These are phyloP conservation scores for Geranium rotundifolium DNA, from an alignment of 345 rosid species.

Conservation along the genomic window DNA sequence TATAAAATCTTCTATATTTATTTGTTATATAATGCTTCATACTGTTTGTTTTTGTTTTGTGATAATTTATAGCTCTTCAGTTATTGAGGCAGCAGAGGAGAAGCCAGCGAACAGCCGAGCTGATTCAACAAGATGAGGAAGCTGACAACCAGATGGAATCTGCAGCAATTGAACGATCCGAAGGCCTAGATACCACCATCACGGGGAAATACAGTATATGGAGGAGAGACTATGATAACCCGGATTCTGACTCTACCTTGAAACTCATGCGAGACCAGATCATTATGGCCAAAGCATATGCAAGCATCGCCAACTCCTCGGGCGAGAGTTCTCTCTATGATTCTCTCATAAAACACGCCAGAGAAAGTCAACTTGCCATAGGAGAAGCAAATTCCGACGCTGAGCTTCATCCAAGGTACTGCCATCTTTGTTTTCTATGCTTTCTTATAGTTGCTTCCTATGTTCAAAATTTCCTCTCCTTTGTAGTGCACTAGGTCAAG, in stretches of 20 bases:
- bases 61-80: slow-evolving; percentile 26
- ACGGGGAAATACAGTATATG: slow-evolving; percentile 75
- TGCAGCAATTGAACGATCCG: slow-evolving; percentile 50
- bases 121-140: slow-evolving; percentile 48
- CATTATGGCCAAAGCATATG: slow-evolving; percentile 90
- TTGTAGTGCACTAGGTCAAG: slow-evolving; percentile 71
- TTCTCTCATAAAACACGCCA: slow-evolving; percentile 45
- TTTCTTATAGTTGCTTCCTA: background rate
- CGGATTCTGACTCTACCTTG: slow-evolving; percentile 69
- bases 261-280: slow-evolving; percentile 95
- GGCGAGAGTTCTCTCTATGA: slow-evolving; percentile 41
- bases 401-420: slow-evolving; percentile 74
- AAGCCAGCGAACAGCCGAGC: slow-evolving; percentile 46
- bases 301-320: slow-evolving; percentile 67
- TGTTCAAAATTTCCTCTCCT: too few species aligned
- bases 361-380: slow-evolving; percentile 54
- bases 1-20: slow-evolving; percentile 5
- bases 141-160: slow-evolving; percentile 42
- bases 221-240: slow-evolving; percentile 87
- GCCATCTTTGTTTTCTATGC: slow-evolving; percentile 8
- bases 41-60: background rate
- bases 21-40: slow-evolving; percentile 7
- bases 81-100: slow-evolving; percentile 48
- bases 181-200: slow-evolving; percentile 37
- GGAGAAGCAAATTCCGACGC: slow-evolving; percentile 72